These are phyloP conservation scores for Chlorella ohadii DNA, from an alignment of 139 green algal genomes.

Conservation along the genomic window DNA sequence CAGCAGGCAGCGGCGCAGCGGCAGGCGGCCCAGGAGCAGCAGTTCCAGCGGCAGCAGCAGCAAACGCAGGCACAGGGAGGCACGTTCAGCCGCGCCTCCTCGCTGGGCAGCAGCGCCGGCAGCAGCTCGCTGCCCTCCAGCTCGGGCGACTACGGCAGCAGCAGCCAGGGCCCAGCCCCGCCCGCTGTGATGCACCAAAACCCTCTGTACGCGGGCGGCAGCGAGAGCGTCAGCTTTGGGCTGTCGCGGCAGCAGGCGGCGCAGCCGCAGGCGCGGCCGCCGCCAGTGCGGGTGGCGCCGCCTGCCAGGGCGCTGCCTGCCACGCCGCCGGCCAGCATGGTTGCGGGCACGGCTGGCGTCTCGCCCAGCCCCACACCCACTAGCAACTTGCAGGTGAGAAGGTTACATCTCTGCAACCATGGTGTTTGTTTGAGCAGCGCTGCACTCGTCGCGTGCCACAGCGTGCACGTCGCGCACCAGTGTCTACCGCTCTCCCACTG, in stretches of 20 bases:
- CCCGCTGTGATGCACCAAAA: neutral
- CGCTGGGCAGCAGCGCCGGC: neutral
- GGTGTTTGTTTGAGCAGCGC: too few relatives aligned
- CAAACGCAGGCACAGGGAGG: neutral
- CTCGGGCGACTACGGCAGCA: neutral
- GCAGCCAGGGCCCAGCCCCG: neutral
- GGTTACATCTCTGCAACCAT: too few relatives aligned
- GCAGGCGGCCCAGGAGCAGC: neutral
- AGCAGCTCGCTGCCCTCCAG: neutral
- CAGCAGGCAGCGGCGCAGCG: neutral
- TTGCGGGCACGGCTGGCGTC: too few relatives aligned
- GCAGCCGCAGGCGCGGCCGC: neutral
- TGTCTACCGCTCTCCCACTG: neutral
- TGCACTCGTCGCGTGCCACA: neutral
- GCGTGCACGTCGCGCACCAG: neutral
- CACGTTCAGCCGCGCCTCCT: neutral
- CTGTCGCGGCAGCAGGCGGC: neutral
- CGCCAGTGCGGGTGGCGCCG: neutral
- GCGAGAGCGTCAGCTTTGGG: neutral
- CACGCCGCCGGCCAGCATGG: neutral
- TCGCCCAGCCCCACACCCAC: neutral
- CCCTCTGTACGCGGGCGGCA: conserved; percentile 4
- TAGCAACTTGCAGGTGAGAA: neutral
- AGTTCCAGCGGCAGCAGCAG: neutral
- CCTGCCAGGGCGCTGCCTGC: neutral